Evolutionary conservation across 2,329 filamentous ascomycete genomes (phyloP), one percentile per base, ranked within the genome.

Genomic region (Hypoxylon sp.): DNA sequence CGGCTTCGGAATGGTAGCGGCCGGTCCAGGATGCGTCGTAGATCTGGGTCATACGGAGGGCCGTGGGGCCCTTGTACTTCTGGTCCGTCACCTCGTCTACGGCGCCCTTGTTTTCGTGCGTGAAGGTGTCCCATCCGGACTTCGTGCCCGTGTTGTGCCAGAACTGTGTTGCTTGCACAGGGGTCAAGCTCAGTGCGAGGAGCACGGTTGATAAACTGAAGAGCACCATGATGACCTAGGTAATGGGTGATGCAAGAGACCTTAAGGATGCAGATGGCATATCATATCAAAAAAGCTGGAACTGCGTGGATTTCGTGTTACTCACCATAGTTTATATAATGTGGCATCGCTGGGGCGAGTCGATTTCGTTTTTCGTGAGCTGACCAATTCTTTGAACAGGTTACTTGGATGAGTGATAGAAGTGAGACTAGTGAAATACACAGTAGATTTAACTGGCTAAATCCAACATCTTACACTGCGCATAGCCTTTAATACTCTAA

Each of bases 1-100:
- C 74, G 11, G 79, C 79, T 71, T 84, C 82, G 37, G 82, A 80
- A 74, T 84, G 82, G 72, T 83, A 84, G 8, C 81, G 80, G 19
- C 78, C 81, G 1, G 53, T 71, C 71, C 80, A 82, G 68, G 61
- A 71, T 0, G 76, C 34, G 62, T 80, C 76, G 72, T 81, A 81
- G 34, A 74, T 76, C 68, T 82, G 80, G 2, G 77, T 79, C 78
- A 82, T 80, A 68, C 82, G 81, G 62, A 84, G 75, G 5, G 80
- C 73, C 0, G 78, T 77, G 7, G 71, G 47, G 30, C 76, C 74
- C 54, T 78, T 72, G 72, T 78, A 80, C 20, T 72, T 67, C 11
- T 79, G 72, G 60, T 82, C 79, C 63, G 73, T 77, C 44, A 81
- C 80, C 56, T 81, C 66, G 3, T 75, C 60, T 30, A 83, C 77